Evolutionary conservation across 2,329 filamentous ascomycete genomes (phyloP), one percentile per base, ranked within the genome.

Genomic region (Lasiodiplodia citricola): DNA sequence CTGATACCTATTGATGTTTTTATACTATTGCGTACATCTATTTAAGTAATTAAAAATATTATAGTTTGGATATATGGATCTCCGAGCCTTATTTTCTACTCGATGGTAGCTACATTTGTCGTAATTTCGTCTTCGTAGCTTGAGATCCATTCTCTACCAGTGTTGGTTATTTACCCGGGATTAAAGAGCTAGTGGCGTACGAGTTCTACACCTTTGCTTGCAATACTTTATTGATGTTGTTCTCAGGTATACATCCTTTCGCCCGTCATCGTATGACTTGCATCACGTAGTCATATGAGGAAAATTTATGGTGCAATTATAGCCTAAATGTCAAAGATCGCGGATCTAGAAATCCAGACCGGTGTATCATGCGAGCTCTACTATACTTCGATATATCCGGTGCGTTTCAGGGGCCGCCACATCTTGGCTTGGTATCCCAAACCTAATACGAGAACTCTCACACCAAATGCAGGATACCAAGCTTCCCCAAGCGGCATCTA

Each of bases 371-470:
- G 44, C 44, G 28, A 47, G 13, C 57, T 52, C 60, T n/a, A 11
- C 47, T 52, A 38, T 52, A 51, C 21, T 28, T 50, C n/a, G 44
- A 64, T 64, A 57, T 64, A 64, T n/a, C 60, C 44, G 60, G 60
- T 47, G 18, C n/a, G 60, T 64, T 64, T 64, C 60, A 64, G 23
- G 44, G 18, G 25, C n/a, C 60, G 60, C 60, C 60, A 41, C 60
- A n/a, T 41, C 60, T 54, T 31, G 60, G 18, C 47, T 35, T 47
- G 23, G n/a, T 25, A 11, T 18, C 14, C 4, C 38, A 21, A 11
- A 25, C 21, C 28, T 14, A 14, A 13, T 41, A 38, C 47, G 23
- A 21, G 23, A 41, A 35, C 21, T 11, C 16, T 3, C n/a, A 38
- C n/a, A 37, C 60, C 16, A 18, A 52, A n/a, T 52, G 31, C 18